phyloP scores from a whole-genome alignment of 345 rosid species.

The Schrenkiella parvula region DNA sequence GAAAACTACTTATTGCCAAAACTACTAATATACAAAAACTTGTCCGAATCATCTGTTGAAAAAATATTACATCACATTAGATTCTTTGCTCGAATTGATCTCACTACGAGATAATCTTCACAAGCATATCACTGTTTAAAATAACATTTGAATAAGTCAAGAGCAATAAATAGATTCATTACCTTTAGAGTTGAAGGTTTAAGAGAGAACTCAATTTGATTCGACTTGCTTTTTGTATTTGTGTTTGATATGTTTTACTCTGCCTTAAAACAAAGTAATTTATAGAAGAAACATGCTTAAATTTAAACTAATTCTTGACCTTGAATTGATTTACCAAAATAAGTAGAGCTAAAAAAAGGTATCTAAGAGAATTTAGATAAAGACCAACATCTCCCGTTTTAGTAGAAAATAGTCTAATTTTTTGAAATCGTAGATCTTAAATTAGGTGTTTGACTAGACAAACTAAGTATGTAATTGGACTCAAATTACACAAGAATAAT shows the following conservation, averaged over 20 bases:
- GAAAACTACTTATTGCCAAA: slow-evolving; percentile 15
- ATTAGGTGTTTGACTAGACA: slow-evolving; percentile 1
- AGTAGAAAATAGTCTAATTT: slow-evolving; percentile 6
- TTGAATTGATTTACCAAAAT: slow-evolving; percentile 5
- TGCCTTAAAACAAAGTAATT: not conserved
- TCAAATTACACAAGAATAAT: not conserved
- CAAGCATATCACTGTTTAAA: not conserved
- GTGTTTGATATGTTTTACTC: not conserved
- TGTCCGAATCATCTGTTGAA: slow-evolving; percentile 26
- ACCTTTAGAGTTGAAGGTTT: slow-evolving; percentile 29
- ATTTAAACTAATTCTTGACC: not conserved
- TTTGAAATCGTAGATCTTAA: not conserved
- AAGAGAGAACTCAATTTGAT: slow-evolving; percentile 25
- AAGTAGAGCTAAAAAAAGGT: slow-evolving; percentile 5
- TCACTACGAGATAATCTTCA: not conserved
- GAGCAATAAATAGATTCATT: not conserved
- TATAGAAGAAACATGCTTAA: slow-evolving; percentile 11
- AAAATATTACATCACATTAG: not conserved
- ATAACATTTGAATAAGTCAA: not conserved
- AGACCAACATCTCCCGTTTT: not conserved
- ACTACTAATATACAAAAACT: slow-evolving; percentile 24
- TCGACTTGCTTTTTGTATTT: slow-evolving; percentile 4
- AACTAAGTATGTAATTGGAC: not conserved
- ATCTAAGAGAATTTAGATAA: not conserved
- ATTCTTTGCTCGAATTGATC: not conserved